Evolutionary conservation across 208 protist species (phyloP), one percentile per base, ranked within the genome.

Genomic region (Trypanosoma scelopori): DNA sequence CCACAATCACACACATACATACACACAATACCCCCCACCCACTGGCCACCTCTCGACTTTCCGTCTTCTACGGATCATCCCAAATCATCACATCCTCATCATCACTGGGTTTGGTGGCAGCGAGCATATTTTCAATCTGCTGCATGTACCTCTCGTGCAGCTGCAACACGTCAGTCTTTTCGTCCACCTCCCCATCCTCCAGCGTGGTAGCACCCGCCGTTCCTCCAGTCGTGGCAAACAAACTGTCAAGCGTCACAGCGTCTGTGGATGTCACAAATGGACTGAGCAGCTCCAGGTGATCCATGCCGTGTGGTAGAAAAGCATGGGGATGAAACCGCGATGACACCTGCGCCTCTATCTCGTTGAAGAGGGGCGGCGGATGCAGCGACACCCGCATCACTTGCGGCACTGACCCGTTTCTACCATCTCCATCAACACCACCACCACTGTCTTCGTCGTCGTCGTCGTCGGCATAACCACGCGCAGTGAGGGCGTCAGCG

Each of bases 281-380:
- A 57, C 63, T 79, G 45, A 93, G 74, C 15, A 89, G 58, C 0
- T 58, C 77, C n/a, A 79, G 57, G 27, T 79, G 58, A 47, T 93
- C 87, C 22, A 91, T 55, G 0, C 87, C 87, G 41, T 77, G 79
- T 9, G 87, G 87, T 0, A 93, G 71, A 60, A 93, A 81, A 12
- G 80, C 80, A 46, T 81, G 65, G 0, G 87, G 87, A 58, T 85
- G 72, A 56, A 93, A 76, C 15, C 71, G 65, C 22, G 86, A 74
- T 9, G 81, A 87, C 1, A 82, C 49, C 13, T 78, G 81, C 25
- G 61, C 30, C n/a, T 77, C 79, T 16, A 73, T 75, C 20, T 76
- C 70, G 13, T 60, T 51, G 11, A 41, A 7, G 13, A 64, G 53
- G 13, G 58, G 53, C 3, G 52, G 16, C 3, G n/a, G 15, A 11